phyloP scores from a whole-genome alignment of 768 basidiomycete genomes.

The Mycena indigotica region DNA sequence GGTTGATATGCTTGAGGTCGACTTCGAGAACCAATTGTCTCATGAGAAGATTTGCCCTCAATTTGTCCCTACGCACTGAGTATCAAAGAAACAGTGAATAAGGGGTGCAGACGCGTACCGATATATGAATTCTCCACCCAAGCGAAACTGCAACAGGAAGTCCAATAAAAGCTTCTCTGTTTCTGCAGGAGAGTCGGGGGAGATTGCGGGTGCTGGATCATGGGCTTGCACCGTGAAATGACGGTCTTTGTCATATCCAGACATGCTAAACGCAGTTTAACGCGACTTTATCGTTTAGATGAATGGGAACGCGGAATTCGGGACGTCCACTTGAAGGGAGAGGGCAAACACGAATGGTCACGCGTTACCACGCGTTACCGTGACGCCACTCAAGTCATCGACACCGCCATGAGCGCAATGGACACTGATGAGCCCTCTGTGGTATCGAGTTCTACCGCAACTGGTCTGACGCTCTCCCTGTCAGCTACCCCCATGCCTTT shows the following conservation, averaged over 20 bases:
- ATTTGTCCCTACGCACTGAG: constrained; percentile 62
- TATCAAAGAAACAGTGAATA: background rate
- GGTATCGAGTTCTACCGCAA: constrained; percentile 69
- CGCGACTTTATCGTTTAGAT: no score
- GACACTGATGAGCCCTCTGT: constrained; percentile 78
- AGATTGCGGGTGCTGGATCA: constrained; percentile 54
- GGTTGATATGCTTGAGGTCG: constrained; percentile 72
- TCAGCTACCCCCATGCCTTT: constrained; percentile 36
- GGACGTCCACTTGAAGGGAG: no score
- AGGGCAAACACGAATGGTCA: no score
- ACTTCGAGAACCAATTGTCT: constrained; percentile 89
- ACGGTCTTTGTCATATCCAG: constrained; percentile 82
- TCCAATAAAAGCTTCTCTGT: constrained; percentile 80
- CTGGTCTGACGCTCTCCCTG: constrained; percentile 76
- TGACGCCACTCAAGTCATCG: background rate
- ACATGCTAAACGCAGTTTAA: constrained; percentile 52
- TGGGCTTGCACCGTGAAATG: constrained; percentile 83
- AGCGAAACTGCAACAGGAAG: constrained; percentile 85
- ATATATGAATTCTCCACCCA: constrained; percentile 91
- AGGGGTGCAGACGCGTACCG: constrained; percentile 49
- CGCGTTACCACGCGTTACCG: background rate
- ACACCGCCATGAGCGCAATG: constrained; percentile 57
- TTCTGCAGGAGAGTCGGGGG: constrained; percentile 76
- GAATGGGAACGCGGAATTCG: no score
- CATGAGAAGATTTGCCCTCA: constrained; percentile 85